Base-by-base conservation (phyloP, 768 basidiomycete genomes). In the Coprinopsis sp. region DNA sequence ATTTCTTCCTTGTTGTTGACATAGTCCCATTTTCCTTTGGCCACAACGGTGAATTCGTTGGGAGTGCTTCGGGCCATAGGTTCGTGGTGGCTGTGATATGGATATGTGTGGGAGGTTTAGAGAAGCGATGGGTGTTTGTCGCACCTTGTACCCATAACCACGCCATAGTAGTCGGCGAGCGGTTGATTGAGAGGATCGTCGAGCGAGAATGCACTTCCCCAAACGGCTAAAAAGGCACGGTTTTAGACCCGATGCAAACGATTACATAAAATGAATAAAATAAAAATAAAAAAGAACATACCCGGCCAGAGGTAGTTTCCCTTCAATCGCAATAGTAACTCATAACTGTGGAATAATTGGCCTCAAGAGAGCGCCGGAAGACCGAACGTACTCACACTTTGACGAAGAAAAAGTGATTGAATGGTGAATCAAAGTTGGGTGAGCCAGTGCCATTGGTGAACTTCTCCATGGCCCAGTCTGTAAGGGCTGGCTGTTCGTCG, bases 31-130 rank as follows among this genome's bases (percentile, higher is more conserved):
- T 66, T 53, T 1, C 84, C 84, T 6, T 57, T 57, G 2, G 76
- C 80, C 48, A 78, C 76, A 10, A 77, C 58, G 49, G 62, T 69
- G 71, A 81, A 87, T 57, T 87, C 82, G 50, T 75, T 72, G 3
- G 84, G 83, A 2, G 78, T 80, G 27, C 81, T 81, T 18, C 84
- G 77, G 70, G 80, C 78, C 80, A 86, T 84, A 7, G 85, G 84
- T 55, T 87, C 84, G 59, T 87, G 78, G 57, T 85, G 82, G 61
- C 78, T 77, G 28, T 12, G 27, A 18, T 27, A 22, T 27, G 25
- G 30, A 19, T 13, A 37, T 42, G 23, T 44, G 22, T 24, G 36
- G 30, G 16, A 33, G n/a, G 10, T 27, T 29, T 7, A 39, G 10
- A 22, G 5, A 6, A 5, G 40, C 12, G 6, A n/a, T 28, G 16